These are phyloP conservation scores for Stenogyne calaminthoides DNA, from an alignment of 305 asterid genomes.

Conservation along the genomic window DNA sequence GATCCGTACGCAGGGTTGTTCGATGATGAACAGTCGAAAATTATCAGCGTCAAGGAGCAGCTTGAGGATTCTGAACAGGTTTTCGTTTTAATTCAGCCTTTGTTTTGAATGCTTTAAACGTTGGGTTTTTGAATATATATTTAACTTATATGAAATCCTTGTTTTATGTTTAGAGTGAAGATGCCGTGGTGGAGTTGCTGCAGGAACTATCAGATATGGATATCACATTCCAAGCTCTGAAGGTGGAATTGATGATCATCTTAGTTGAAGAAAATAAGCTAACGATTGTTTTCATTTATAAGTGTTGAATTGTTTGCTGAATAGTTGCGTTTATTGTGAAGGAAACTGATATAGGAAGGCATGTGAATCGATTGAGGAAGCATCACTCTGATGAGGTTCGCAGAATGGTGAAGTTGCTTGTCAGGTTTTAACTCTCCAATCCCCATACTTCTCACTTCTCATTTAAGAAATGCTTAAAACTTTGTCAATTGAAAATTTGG, in stretches of 20 bases:
- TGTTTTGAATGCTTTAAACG: not conserved
- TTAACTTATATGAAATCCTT: not conserved
- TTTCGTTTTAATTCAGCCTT: not conserved
- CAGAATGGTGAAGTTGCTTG: slow-evolving; percentile 84
- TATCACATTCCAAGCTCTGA: slow-evolving; percentile 78
- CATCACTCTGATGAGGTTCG: slow-evolving; percentile 75
- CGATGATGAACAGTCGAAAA: slow-evolving; percentile 76
- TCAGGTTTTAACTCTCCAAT: slow-evolving; percentile 52
- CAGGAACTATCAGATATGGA: slow-evolving; percentile 88
- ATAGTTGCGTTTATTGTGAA: slow-evolving; percentile 30
- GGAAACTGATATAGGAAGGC: slow-evolving; percentile 94
- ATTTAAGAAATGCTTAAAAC: not conserved
- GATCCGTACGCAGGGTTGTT: slow-evolving; percentile 76
- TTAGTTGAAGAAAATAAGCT: not conserved
- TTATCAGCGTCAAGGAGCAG: slow-evolving; percentile 68
- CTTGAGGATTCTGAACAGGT: slow-evolving; percentile 85
- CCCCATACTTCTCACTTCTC: not conserved
- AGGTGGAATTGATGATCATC: slow-evolving; percentile 42
- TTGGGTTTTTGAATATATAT: not conserved
- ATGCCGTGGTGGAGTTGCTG: slow-evolving; percentile 66
- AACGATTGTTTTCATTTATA: not conserved
- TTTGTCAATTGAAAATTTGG: not conserved
- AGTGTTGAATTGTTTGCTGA: not conserved
- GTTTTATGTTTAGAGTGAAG: slow-evolving; percentile 58
- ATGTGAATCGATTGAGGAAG: slow-evolving; percentile 84